phyloP scores from a whole-genome alignment of 805 yeast genomes.

The Candida maris region DNA sequence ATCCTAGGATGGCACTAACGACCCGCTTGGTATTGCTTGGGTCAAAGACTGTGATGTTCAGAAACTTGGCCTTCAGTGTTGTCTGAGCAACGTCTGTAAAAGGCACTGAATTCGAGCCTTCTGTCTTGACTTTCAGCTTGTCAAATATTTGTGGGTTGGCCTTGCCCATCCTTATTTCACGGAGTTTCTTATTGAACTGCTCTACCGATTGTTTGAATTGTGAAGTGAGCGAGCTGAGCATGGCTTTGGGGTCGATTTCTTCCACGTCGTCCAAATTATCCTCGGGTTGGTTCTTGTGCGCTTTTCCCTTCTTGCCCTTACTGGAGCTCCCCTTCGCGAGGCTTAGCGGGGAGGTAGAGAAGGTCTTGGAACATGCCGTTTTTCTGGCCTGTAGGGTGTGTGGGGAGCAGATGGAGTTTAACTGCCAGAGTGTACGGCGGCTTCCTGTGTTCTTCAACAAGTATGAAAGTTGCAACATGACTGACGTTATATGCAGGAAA shows the following conservation, averaged over 20 bases:
- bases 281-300: conserved; percentile 1
- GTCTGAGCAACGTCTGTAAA: conserved; percentile 72
- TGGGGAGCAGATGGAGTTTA: too few species aligned
- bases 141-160: conserved; percentile 67
- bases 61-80: conserved; percentile 61
- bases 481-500: too few species aligned
- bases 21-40: conserved; percentile 69
- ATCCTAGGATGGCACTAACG: conserved; percentile 63
- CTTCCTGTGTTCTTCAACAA: too few species aligned
- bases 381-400: too few species aligned
- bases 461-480: too few species aligned
- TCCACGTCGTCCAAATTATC: conserved; percentile 18
- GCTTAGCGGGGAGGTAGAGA: too few species aligned
- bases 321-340: conserved; percentile 12
- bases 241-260: conserved; percentile 30
- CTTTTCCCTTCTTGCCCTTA: conserved; percentile 10
- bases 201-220: conserved; percentile 49
- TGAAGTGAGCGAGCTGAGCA: conserved; percentile 35
- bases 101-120: conserved; percentile 40
- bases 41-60: conserved; percentile 82
- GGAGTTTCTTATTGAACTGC: conserved; percentile 50
- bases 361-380: too few species aligned
- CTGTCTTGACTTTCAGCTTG: conserved; percentile 47
- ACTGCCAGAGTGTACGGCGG: too few species aligned
- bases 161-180: conserved; percentile 66